These are phyloP conservation scores for Dioscorea cayenensis DNA, from an alignment of 116 monocot genomes.

Conservation along the genomic window DNA sequence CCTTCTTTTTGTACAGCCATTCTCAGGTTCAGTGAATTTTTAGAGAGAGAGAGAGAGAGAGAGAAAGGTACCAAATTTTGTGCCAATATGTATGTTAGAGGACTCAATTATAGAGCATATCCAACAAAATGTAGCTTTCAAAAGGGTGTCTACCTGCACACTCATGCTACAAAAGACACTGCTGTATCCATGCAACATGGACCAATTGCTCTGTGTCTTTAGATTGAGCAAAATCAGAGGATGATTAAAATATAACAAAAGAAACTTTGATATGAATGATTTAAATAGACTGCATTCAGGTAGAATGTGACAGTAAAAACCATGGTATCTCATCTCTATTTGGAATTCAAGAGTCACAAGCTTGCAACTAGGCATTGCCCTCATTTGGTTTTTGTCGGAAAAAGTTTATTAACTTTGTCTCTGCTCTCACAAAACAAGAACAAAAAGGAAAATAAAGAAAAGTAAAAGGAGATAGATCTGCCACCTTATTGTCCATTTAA, in stretches of 20 bases:
- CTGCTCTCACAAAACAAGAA: conserved; percentile 3
- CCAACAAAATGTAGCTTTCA: conserved; percentile 1
- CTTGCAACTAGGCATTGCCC: background rate
- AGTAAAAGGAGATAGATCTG: conserved; percentile 1
- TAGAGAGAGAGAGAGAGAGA: background rate
- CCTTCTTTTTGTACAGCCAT: no score
- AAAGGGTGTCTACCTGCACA: background rate
- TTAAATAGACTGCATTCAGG: background rate
- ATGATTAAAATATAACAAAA: no score
- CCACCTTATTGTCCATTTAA: background rate
- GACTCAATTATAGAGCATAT: background rate
- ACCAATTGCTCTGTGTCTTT: background rate
- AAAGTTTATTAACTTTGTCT: background rate
- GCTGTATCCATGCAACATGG: background rate
- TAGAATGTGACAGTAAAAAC: background rate
- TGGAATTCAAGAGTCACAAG: no score
- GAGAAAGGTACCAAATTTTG: background rate
- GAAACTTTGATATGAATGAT: no score
- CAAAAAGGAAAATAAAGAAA: background rate
- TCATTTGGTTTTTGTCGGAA: background rate
- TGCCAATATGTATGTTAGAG: background rate
- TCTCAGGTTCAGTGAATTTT: background rate
- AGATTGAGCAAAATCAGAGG: background rate
- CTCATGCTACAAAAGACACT: background rate
- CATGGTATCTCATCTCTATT: background rate